Evolutionary conservation across 768 basidiomycete genomes (phyloP).

Genomic region (Leccinellum luteum): DNA sequence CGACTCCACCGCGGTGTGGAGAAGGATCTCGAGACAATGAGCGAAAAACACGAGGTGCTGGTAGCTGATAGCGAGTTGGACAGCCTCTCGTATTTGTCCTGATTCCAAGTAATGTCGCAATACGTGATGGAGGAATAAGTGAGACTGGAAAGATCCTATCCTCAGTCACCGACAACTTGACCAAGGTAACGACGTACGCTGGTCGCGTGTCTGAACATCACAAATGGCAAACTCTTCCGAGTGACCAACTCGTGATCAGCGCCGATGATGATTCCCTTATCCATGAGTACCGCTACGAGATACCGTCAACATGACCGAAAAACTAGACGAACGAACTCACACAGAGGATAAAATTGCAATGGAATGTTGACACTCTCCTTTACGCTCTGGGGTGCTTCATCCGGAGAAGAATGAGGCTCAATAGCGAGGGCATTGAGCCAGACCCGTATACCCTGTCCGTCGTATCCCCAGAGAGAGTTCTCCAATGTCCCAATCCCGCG

Average conservation of each 20-base stretch:
- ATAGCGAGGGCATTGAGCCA: constrained; percentile 97
- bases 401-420: constrained; percentile 51
- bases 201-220: constrained; percentile 88
- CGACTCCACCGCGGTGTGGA: constrained; percentile 90
- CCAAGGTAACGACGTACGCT: constrained; percentile 53
- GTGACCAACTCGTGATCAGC: constrained; percentile 85
- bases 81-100: constrained; percentile 66
- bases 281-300: constrained; percentile 87
- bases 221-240: constrained; percentile 76
- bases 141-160: constrained; percentile 54
- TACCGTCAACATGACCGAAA: not conserved
- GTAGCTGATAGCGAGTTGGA: constrained; percentile 83
- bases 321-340: constrained; percentile 44
- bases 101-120: constrained; percentile 77
- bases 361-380: constrained; percentile 93
- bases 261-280: constrained; percentile 97
- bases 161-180: constrained; percentile 2
- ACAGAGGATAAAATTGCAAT: constrained; percentile 93
- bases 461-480: constrained; percentile 97
- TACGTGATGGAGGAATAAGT: constrained; percentile 91
- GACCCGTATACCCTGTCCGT: constrained; percentile 82
- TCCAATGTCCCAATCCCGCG: constrained; percentile 90
- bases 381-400: constrained; percentile 48
- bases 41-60: constrained; percentile 88
- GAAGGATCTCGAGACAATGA: constrained; percentile 90